Base-by-base conservation (phyloP, 768 basidiomycete species). In the Xerocomus spinulosus region DNA sequence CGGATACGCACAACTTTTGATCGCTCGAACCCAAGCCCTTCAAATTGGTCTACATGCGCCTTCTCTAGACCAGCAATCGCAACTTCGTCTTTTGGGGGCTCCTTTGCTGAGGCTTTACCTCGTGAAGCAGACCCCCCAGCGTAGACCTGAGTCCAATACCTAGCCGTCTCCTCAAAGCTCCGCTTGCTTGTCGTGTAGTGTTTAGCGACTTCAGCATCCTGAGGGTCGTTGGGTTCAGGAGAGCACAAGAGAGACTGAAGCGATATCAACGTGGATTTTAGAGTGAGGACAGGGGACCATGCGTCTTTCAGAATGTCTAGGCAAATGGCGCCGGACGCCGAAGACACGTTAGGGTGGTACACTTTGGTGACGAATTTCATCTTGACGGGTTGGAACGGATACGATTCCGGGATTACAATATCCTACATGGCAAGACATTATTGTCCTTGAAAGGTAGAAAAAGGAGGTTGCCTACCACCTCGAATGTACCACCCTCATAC, bases 311-410 rank as follows among this genome's bases (percentile, higher is more conserved):
- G 74, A 65, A 84, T 87, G 70, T 92, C 91, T 47, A 92, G 82
- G 68, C 93, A 97, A 70, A 97, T 97, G 37, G 91, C 92, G 41
- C 94, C 94, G 3, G 89, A 92, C 28, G 86, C 88, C 20, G 91
- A 94, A 17, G 92, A 95, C 33, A 98, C 77, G 61, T 98, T 98
- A 3, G 94, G 94, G 65, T 98, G 92, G 64, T 92, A 96, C 24
- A 95, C 87, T 67, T 92, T 92, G 30, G 94, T 98, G 52, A 95
- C 83, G 70, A 98, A 97, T 66, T 93, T 94, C 92, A 97, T 96
- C 77, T 97, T 96, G 45, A 94, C 86, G 0, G 95, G 92, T 63
- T 92, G 87, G 67, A 92, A 91, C 15, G 88, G 90, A 63, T 92
- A 92, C 41, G 89, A 81, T 36, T 92, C 90, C 8, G 93, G 93